These are phyloP conservation scores for Dipodascus albidus DNA, from an alignment of 805 yeast genomes.

Conservation along the genomic window DNA sequence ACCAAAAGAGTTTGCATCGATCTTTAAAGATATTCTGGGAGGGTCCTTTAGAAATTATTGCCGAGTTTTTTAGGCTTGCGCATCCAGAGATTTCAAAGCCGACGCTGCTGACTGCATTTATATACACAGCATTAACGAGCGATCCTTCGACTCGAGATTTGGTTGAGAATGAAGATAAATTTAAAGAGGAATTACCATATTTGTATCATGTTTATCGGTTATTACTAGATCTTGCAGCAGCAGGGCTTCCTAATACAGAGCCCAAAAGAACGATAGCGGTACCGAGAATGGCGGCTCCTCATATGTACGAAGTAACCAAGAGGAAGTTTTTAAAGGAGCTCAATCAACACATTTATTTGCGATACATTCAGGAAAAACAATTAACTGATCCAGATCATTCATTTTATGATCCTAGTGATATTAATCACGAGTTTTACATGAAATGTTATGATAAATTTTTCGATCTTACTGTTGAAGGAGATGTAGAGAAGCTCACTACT, in stretches of 20 bases:
- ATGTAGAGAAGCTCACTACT: neutral
- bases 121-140: neutral
- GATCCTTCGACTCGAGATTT: neutral
- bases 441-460: neutral
- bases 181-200: neutral
- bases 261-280: neutral
- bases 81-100: neutral
- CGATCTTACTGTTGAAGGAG: neutral
- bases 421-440: neutral
- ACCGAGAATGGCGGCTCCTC: neutral
- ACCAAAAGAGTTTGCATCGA: neutral
- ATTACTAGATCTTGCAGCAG: neutral
- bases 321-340: neutral
- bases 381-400: neutral
- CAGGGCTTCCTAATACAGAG: neutral
- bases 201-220: constrained; percentile 1
- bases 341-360: neutral
- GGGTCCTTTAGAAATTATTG: neutral
- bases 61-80: neutral
- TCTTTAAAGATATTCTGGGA: neutral
- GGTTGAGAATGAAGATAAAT: neutral
- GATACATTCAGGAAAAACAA: neutral
- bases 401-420: neutral
- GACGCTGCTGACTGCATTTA: neutral
- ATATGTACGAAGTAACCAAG: neutral